Evolutionary conservation across 768 basidiomycete species (phyloP), one percentile per base, ranked within the genome.

Genomic region (Boletus sensibilis): DNA sequence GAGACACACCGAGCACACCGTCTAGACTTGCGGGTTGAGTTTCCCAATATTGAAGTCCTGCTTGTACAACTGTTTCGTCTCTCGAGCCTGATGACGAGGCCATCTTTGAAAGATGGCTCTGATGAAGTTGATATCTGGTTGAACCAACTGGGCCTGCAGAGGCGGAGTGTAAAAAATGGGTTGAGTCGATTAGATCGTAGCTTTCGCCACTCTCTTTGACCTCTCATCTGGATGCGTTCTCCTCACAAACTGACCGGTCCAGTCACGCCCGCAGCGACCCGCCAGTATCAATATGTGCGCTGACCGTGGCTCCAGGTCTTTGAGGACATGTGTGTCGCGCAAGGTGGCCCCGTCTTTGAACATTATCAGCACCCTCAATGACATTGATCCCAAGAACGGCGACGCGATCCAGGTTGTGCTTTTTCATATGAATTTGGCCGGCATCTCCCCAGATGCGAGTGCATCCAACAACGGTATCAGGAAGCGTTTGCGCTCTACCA

Each of bases 31-130:
- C 90, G 9, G 89, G 86, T 60, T 93, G 90, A 1, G 77, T 77
- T 21, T 78, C 80, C 96, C 96, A 98, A 70, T 97, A 98, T 21
- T 83, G 76, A 42, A 98, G 83, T 16, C 96, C 92, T 37, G 87
- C 83, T 55, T 88, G 73, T 29, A 93, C 77, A 55, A 87, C 78
- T 0, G 91, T 85, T 45, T 75, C 54, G 20, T 67, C 58, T 47
- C 65, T 71, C 37, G 72, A 68, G n/a, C 65, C 43, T 13, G 54
- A 23, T 2, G 56, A 56, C 16, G 56, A 55, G 29, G 50, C 25
- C 60, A 58, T 61, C 37, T 16, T 47, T 8, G 8, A 5, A 25
- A 14, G 25, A 38, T 5, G 21, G n/a, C n/a, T n/a, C n/a, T n/a
- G n/a, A n/a, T n/a, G n/a, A n/a, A 35, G 46, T 34, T 9, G 31